These are phyloP conservation scores for Neophaeococcomyces aloes DNA, from an alignment of 2,329 filamentous ascomycete species.

Conservation along the genomic window DNA sequence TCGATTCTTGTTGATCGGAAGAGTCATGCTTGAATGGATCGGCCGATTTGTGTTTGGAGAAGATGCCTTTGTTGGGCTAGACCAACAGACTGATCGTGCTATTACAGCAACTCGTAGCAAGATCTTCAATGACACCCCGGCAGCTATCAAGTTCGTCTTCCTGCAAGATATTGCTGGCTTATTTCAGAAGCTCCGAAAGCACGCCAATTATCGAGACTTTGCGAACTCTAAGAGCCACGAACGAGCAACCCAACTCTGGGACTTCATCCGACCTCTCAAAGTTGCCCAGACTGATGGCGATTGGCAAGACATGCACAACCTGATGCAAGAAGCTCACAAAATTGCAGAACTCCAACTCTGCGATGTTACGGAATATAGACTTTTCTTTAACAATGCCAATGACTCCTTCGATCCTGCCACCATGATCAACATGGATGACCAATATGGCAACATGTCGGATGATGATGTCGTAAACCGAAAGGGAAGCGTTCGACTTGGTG, in stretches of 20 bases:
- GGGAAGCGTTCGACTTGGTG: not conserved
- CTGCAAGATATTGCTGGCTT: conserved; percentile 14
- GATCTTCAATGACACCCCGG: conserved; percentile 16
- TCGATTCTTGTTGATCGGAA: conserved; percentile 16
- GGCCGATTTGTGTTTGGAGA: conserved; percentile 12
- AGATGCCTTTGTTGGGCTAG: conserved; percentile 14
- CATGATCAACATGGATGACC: conserved; percentile 3
- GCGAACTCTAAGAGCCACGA: not conserved
- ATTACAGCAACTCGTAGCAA: conserved; percentile 10
- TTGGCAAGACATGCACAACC: conserved; percentile 13
- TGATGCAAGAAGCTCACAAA: conserved; percentile 17
- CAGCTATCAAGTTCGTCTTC: conserved; percentile 14
- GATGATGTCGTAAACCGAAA: not conserved
- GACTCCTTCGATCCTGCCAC: not conserved
- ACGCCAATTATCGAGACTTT: conserved; percentile 7
- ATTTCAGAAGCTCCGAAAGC: conserved; percentile 11
- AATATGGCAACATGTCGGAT: not conserved
- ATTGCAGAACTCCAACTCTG: conserved; percentile 12
- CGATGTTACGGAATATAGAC: conserved; percentile 14
- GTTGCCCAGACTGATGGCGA: conserved; percentile 12
- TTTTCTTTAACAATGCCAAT: not conserved
- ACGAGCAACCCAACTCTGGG: conserved; percentile 15
- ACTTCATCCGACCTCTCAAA: conserved; percentile 14
- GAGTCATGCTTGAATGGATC: conserved; percentile 16
- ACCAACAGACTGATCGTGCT: conserved; percentile 10